phyloP scores from a whole-genome alignment of 345 rosid species.

The Arabidopsis thaliana region DNA sequence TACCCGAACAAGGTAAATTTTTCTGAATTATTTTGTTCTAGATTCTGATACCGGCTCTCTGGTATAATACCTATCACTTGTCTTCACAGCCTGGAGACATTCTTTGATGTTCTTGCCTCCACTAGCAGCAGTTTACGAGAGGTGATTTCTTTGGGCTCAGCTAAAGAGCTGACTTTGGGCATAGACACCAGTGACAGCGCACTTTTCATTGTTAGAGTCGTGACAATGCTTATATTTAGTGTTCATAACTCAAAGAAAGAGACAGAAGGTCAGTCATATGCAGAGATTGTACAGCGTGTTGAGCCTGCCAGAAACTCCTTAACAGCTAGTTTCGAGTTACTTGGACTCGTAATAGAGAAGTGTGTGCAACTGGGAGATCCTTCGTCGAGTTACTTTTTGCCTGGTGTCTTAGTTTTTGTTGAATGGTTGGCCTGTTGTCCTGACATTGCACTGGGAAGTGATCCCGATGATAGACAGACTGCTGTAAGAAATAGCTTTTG shows the following conservation, averaged over 20 bases:
- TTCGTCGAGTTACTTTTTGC: slow-evolving; percentile 75
- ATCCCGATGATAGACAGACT: slow-evolving; percentile 71
- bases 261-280: slow-evolving; percentile 82
- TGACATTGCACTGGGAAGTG: slow-evolving; percentile 68
- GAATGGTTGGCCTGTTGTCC: slow-evolving; percentile 97
- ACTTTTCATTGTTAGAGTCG: slow-evolving; percentile 70
- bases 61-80: slow-evolving; percentile 10
- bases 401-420: slow-evolving; percentile 80
- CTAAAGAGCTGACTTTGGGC: slow-evolving; percentile 72
- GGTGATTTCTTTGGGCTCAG: slow-evolving; percentile 69
- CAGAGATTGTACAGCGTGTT: slow-evolving; percentile 91
- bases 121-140: slow-evolving; percentile 67
- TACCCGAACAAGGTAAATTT: slow-evolving; percentile 85
- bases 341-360: slow-evolving; percentile 66
- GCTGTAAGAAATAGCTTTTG: slow-evolving; percentile 69
- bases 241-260: slow-evolving; percentile 76
- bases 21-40: background rate
- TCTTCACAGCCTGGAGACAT: slow-evolving; percentile 84
- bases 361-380: slow-evolving; percentile 71
- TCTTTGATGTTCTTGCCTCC: slow-evolving; percentile 69
- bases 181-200: slow-evolving; percentile 68
- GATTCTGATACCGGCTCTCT: slow-evolving; percentile 22
- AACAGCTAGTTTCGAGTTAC: slow-evolving; percentile 77
- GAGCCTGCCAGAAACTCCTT: slow-evolving; percentile 82
- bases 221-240: slow-evolving; percentile 74